These are phyloP conservation scores for Pseudoturritis turrita DNA, from an alignment of 345 rosid species.

Conservation along the genomic window DNA sequence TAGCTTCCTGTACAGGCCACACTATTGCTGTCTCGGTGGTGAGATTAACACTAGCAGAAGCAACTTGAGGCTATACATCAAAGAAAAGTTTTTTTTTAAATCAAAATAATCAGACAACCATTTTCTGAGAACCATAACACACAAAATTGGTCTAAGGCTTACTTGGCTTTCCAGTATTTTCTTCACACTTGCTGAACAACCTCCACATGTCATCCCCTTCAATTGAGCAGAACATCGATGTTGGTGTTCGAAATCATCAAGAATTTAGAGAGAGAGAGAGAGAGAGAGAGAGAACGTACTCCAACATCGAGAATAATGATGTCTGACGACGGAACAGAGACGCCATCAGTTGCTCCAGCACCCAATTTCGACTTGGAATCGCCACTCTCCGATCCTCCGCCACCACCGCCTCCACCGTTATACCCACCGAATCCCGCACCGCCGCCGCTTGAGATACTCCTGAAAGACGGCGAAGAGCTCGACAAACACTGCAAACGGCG, in stretches of 20 bases:
- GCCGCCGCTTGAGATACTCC: conserved; percentile 44
- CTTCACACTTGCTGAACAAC: conserved; percentile 95
- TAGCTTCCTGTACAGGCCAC: conserved; percentile 88
- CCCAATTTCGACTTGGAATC: conserved; percentile 50
- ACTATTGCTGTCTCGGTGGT: conserved; percentile 90
- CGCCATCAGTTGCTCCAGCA: conserved; percentile 43
- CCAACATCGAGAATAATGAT: conserved; percentile 88
- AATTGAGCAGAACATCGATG: background rate
- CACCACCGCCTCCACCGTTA: conserved; percentile 40
- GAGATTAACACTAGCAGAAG: conserved; percentile 83
- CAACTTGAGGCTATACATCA: conserved; percentile 76
- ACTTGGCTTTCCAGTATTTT: conserved; percentile 92
- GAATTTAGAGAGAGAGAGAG: background rate
- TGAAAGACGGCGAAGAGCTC: conserved; percentile 48
- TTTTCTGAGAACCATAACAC: background rate
- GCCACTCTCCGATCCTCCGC: conserved; percentile 51
- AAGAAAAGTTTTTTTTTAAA: background rate
- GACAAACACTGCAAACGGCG: conserved; percentile 50
- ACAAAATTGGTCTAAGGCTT: conserved; percentile 10
- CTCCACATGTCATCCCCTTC: conserved; percentile 99
- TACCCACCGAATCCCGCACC: conserved; percentile 37
- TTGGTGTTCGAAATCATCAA: background rate
- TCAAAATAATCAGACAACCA: background rate
- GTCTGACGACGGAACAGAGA: conserved; percentile 48
- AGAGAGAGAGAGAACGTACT: conserved; percentile 41